A percentile compares a stretch with the other conserved stretches of the same genome.
Evolutionary conservation across 1,284 basidiomycete genomes (phyloP).

Genomic region (Macrocystidia cucumis): DNA sequence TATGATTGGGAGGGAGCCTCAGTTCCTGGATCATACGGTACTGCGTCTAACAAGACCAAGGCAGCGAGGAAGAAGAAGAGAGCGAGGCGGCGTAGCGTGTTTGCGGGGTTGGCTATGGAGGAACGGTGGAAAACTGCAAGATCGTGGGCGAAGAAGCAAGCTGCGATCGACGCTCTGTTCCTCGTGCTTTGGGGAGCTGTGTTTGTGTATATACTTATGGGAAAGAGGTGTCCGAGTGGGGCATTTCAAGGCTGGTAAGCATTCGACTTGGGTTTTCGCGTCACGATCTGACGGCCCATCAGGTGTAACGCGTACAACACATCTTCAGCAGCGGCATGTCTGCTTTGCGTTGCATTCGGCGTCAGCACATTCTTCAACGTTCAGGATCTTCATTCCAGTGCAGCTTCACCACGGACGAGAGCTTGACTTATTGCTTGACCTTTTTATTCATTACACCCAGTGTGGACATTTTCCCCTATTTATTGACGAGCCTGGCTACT

Average conservation of each 20-base stretch:
- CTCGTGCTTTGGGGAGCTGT: slow-evolving; percentile 48
- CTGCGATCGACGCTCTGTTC: slow-evolving; percentile 39
- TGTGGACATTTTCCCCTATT: too few species aligned
- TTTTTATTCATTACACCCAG: too few species aligned
- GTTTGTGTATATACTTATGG: slow-evolving; percentile 53
- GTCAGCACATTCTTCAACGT: slow-evolving; percentile 56
- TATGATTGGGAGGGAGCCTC: slow-evolving; percentile 9
- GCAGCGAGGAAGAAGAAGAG: slow-evolving; percentile 16
- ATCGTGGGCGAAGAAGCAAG: slow-evolving; percentile 41
- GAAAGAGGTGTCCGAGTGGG: slow-evolving; percentile 55
- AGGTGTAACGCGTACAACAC: slow-evolving; percentile 69
- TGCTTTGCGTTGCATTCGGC: slow-evolving; percentile 46
- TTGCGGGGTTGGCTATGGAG: slow-evolving; percentile 57
- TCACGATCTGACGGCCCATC: slow-evolving; percentile 5
- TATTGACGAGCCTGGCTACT: too few species aligned
- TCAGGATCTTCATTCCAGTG: slow-evolving; percentile 55
- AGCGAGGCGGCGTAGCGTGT: slow-evolving; percentile 38
- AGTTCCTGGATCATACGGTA: slow-evolving; percentile 13
- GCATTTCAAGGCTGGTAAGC: slow-evolving; percentile 56
- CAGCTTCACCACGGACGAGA: slow-evolving; percentile 36
- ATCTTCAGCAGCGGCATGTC: slow-evolving; percentile 50
- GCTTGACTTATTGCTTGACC: slow-evolving; percentile 9
- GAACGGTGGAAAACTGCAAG: slow-evolving; percentile 52
- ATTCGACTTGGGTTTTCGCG: slow-evolving; percentile 3
- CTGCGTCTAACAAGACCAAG: slow-evolving; percentile 9